Conservation (phyloP, 805 yeast species). For the Ogataea naganishii region DNA sequence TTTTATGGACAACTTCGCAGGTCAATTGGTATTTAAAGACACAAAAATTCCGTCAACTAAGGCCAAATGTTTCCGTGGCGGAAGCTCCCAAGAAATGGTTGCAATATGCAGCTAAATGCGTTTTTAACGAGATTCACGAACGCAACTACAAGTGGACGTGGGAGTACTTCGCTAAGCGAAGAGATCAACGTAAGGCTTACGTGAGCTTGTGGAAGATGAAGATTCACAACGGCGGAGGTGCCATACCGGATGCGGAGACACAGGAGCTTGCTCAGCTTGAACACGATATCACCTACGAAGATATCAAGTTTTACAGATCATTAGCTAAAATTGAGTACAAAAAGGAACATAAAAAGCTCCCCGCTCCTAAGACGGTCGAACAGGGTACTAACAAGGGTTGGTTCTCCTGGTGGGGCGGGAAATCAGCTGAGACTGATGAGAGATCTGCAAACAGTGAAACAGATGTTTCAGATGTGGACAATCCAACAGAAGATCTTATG, state of each 20-base stretch:
- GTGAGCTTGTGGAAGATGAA: conserved; percentile 58
- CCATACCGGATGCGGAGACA: conserved; percentile 21
- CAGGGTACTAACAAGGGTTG: conserved; percentile 37
- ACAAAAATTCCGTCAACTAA: conserved; percentile 57
- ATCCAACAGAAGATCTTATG: conserved; percentile 26
- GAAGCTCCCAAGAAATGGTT: conserved; percentile 82
- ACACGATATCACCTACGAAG: conserved; percentile 56
- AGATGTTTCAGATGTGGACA: conserved; percentile 11
- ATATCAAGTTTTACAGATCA: conserved; percentile 77
- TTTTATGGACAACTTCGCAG: conserved; percentile 72
- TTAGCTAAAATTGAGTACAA: conserved; percentile 61
- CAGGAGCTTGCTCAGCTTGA: conserved; percentile 45
- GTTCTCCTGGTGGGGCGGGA: conserved; percentile 62
- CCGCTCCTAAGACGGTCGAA: conserved; percentile 4
- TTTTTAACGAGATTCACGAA: conserved; percentile 73
- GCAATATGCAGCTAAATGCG: conserved; percentile 67
- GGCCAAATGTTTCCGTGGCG: conserved; percentile 47
- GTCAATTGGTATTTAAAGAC: conserved; percentile 74
- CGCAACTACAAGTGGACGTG: conserved; percentile 79
- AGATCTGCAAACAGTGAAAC: conserved; percentile 3
- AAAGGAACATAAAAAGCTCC: conserved; percentile 35
- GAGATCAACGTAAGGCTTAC: conserved; percentile 67
- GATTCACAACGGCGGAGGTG: conserved; percentile 28
- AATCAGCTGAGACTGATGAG: conserved; percentile 3
- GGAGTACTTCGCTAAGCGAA: conserved; percentile 64